Evolutionary conservation across 805 yeast genomes (phyloP).

Genomic region (Saturnispora serradocipensis): DNA sequence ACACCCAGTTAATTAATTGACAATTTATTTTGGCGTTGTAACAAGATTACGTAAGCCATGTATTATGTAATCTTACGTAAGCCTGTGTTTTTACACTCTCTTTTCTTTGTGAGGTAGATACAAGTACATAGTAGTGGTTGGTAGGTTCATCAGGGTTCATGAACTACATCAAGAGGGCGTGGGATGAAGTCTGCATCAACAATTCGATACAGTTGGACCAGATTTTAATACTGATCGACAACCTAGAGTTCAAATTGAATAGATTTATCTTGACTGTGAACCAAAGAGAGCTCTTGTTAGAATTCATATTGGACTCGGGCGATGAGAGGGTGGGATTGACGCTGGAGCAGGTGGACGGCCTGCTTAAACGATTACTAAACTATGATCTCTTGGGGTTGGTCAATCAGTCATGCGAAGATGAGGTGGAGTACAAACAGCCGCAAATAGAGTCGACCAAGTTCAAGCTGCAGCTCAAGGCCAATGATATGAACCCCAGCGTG

Average conservation of each 20-base stretch:
- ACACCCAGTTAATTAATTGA: too few relatives aligned
- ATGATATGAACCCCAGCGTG: not conserved
- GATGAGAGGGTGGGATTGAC: not conserved
- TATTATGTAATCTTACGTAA: not conserved
- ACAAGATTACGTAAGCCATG: not conserved
- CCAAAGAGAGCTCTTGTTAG: slow-evolving; percentile 3
- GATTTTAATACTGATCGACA: not conserved
- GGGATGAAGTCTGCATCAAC: not conserved
- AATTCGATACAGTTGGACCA: not conserved
- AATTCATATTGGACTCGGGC: slow-evolving; percentile 3
- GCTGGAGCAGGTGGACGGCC: not conserved
- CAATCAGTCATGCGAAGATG: not conserved
- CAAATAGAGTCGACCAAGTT: slow-evolving; percentile 2
- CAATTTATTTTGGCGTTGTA: too few relatives aligned
- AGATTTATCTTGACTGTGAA: not conserved
- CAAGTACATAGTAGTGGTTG: too few relatives aligned
- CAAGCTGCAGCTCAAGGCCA: not conserved
- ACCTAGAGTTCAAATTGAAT: not conserved
- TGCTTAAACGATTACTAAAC: not conserved
- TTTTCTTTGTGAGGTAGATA: not conserved
- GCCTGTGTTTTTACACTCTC: not conserved
- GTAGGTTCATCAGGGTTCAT: not conserved
- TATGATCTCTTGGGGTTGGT: not conserved
- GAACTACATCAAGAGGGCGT: not conserved
- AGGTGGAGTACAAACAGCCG: not conserved